These are phyloP conservation scores for Tricholomella constricta DNA, from an alignment of 768 basidiomycete genomes.

Conservation along the genomic window DNA sequence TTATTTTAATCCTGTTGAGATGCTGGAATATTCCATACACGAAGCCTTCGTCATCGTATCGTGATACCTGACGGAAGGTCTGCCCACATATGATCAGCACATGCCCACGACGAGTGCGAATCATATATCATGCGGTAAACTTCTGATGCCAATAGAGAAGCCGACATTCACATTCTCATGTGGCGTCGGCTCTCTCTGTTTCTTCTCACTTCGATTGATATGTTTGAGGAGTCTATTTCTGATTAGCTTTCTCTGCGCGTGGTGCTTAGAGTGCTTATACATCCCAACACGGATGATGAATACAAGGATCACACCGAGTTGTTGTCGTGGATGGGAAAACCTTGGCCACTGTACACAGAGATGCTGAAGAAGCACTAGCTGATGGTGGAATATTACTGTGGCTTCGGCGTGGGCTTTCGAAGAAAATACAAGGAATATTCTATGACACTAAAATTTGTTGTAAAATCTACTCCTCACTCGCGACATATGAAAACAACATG, in stretches of 20 bases:
- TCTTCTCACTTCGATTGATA: neutral
- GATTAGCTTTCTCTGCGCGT: constrained; percentile 3
- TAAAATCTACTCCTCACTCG: no score
- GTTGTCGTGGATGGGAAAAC: constrained; percentile 65
- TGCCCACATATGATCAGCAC: constrained; percentile 1
- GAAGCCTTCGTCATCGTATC: neutral
- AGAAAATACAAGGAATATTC: no score
- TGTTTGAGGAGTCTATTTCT: neutral
- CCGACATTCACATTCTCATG: neutral
- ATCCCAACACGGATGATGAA: constrained; percentile 65
- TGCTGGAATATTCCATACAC: constrained; percentile 1
- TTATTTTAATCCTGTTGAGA: neutral
- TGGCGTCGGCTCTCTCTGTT: neutral
- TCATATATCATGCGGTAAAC: neutral
- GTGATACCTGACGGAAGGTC: neutral
- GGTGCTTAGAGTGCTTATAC: constrained; percentile 58
- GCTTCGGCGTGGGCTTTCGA: neutral
- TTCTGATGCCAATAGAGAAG: neutral
- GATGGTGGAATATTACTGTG: neutral
- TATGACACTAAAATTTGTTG: no score
- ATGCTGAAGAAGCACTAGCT: constrained; percentile 28
- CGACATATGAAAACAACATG: no score
- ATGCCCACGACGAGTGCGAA: constrained; percentile 3
- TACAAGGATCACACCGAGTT: constrained; percentile 64
- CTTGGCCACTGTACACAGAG: constrained; percentile 55